Percentiles rank a stretch among this genome's conserved stretches.
These are phyloP conservation scores for Ochromonas danica DNA, from an alignment of 108 stramenopile genomes.

Conservation along the genomic window DNA sequence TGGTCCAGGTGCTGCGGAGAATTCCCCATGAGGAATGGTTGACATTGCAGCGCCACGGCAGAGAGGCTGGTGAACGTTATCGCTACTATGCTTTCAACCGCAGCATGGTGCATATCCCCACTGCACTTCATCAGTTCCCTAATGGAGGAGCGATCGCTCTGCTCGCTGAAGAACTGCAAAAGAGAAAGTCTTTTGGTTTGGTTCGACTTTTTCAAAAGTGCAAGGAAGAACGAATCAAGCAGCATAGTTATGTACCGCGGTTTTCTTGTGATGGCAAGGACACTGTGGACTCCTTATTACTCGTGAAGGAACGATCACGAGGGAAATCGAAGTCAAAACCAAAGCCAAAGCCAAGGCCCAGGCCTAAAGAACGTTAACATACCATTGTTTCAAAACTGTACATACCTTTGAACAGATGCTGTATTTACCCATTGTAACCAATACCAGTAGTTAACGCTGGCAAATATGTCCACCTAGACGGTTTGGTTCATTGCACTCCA, in stretches of 20 bases:
- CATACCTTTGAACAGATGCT: too few species aligned
- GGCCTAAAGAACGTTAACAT: too few species aligned
- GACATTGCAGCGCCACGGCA: neutral
- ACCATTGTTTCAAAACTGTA: too few species aligned
- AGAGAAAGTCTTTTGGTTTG: neutral
- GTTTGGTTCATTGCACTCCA: too few species aligned
- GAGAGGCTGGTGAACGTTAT: neutral
- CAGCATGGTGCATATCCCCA: constrained; percentile 3
- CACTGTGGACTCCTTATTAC: too few species aligned
- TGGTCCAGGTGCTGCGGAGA: constrained; percentile 18
- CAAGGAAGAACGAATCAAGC: neutral
- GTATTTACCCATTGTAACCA: too few species aligned
- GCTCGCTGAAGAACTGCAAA: neutral
- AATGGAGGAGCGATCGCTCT: constrained; percentile 28
- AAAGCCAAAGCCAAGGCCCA: too few species aligned
- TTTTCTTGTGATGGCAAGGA: neutral
- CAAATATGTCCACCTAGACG: too few species aligned
- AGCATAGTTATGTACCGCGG: neutral
- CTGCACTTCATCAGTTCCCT: constrained; percentile 8
- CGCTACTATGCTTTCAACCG: constrained; percentile 2
- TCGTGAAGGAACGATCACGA: too few species aligned
- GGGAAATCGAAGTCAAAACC: too few species aligned
- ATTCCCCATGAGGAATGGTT: neutral
- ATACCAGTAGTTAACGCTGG: too few species aligned
- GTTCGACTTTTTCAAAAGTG: neutral